Base-by-base conservation (phyloP, 192 early-diverging fungal genomes). In the Geranomyces michiganensis region DNA sequence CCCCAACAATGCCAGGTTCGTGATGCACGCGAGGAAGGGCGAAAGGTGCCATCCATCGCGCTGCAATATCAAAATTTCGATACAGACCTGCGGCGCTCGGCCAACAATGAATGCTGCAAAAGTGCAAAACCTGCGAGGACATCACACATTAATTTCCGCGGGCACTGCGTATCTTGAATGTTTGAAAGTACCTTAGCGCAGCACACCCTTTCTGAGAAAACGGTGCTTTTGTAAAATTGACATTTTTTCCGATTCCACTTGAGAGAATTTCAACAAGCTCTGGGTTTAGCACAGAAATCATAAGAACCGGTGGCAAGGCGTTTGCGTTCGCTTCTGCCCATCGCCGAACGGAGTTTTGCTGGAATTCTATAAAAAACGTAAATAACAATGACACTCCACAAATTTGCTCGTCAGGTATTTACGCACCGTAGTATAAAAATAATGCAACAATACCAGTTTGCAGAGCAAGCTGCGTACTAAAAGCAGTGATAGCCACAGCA, bases 1-100 rank as follows among this genome's bases (percentile, higher is more conserved):
- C 8, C n/a, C 32, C 3, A 68, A 49, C 17, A 68, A 24, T 27
- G 53, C 53, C 29, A 56, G 30, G 53, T 33, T 68, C 9, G 67
- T 68, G n/a, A 68, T 33, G 8, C 51, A 53, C 19, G 67, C 67
- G 19, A 68, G 49, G 31, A 68, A 56, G 0, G 67, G 67, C 56
- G 29, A 26, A 0, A 68, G 29, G 55, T 68, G 67, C 67, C 67
- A 68, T n/a, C 67, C 67, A 22, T 68, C 67, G 10, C 55, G 24
- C 17, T 53, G 30, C 10, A 68, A 36, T 17, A 68, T 55, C 27
- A 68, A 29, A 17, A 68, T 29, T 32, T 68, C 51, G 15, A 68
- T 49, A 51, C 67, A 53, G 19, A 68, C 49, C 29, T 68, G 67
- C 8, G 67, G 67, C 8, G 41, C n/a, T 58, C 55, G 56, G 9